Evolutionary conservation across 2,329 filamentous ascomycete genomes (phyloP).

Genomic region (Tolypocladium tropicale): DNA sequence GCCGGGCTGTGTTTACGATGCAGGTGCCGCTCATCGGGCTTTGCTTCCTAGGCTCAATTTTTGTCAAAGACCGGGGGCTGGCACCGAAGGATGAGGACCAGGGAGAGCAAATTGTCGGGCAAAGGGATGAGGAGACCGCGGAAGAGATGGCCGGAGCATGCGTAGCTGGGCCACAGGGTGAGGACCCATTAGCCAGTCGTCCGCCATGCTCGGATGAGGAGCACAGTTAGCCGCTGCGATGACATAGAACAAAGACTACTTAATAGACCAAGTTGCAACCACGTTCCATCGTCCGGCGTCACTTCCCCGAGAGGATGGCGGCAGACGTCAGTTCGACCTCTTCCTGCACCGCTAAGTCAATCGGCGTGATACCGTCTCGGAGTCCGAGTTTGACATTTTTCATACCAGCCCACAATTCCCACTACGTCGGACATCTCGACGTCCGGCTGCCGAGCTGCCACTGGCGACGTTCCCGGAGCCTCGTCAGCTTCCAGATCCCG

Average conservation of each 20-base stretch:
- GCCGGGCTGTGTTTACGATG: slow-evolving; percentile 43
- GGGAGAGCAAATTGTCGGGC: neutral
- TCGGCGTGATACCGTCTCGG: neutral
- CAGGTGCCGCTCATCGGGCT: slow-evolving; percentile 34
- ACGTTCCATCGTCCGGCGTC: too few species aligned
- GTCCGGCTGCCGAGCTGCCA: neutral
- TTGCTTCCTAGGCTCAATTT: slow-evolving; percentile 11
- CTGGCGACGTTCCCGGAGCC: too few species aligned
- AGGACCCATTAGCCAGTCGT: neutral
- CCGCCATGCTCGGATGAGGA: neutral
- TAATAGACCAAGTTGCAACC: too few species aligned
- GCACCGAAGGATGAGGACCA: slow-evolving; percentile 10
- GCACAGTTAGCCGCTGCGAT: neutral
- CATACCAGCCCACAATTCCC: neutral
- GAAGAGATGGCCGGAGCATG: too few species aligned
- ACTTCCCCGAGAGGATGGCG: neutral
- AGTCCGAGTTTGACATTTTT: neutral
- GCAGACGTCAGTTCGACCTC: neutral
- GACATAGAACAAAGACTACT: neutral
- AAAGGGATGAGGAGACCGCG: neutral
- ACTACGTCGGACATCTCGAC: neutral
- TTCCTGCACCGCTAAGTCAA: neutral
- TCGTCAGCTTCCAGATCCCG: neutral
- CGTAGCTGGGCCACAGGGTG: neutral
- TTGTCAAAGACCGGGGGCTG: slow-evolving; percentile 41